These are phyloP conservation scores for Penicillium sp. DNA, from an alignment of 2,329 filamentous ascomycete genomes.

Conservation along the genomic window DNA sequence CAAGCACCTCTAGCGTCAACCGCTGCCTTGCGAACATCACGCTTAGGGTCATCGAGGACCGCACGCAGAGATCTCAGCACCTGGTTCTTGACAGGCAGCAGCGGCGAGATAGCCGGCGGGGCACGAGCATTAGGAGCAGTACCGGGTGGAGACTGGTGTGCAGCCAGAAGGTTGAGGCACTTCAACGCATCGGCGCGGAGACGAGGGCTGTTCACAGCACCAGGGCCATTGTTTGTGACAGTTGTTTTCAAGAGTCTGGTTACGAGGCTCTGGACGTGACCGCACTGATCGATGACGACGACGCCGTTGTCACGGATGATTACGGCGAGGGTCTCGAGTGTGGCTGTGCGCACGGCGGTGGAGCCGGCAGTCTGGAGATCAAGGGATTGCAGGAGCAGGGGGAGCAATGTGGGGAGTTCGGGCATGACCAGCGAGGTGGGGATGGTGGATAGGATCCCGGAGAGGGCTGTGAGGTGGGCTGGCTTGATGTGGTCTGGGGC, in stretches of 20 bases:
- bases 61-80: constrained; percentile 58
- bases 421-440: constrained; percentile 62
- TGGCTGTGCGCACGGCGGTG: constrained; percentile 59
- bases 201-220: constrained; percentile 25
- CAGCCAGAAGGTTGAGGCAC: constrained; percentile 42
- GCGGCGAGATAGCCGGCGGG: constrained; percentile 39
- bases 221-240: constrained; percentile 17
- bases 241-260: constrained; percentile 55
- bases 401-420: constrained; percentile 58
- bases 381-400: constrained; percentile 63
- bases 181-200: constrained; percentile 39
- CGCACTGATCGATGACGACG: constrained; percentile 51
- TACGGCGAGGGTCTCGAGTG: constrained; percentile 59
- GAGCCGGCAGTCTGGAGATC: constrained; percentile 53
- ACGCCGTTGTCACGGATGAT: constrained; percentile 60
- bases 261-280: constrained; percentile 60
- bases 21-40: constrained; percentile 63
- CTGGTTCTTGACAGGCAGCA: constrained; percentile 58
- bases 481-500: constrained; percentile 49
- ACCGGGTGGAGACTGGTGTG: constrained; percentile 23
- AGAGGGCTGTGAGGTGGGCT: constrained; percentile 64
- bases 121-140: constrained; percentile 27
- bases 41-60: constrained; percentile 63
- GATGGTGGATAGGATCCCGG: constrained; percentile 61
- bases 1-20: constrained; percentile 63